Percentiles rank a stretch among this genome's conserved stretches.
Conservation (phyloP, 2,329 filamentous ascomycete species). For the Epichloe festucae region DNA sequence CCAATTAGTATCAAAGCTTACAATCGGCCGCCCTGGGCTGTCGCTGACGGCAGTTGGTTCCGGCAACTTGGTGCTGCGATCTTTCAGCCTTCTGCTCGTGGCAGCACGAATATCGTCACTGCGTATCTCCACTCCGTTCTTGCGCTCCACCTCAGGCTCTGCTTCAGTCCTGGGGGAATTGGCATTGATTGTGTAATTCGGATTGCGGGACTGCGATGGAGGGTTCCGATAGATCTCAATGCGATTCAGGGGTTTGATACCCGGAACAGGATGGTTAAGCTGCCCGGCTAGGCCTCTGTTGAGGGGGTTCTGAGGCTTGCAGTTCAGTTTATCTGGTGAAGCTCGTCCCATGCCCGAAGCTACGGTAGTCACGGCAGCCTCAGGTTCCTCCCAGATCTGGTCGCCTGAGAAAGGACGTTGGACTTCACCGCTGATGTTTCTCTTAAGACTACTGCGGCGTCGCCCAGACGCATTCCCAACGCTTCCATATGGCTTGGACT, state of each 20-base stretch:
- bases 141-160: slow-evolving; percentile 39
- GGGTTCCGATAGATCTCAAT: slow-evolving; percentile 77
- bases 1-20: slow-evolving; percentile 88
- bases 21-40: slow-evolving; percentile 80
- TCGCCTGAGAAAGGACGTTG: slow-evolving; percentile 58
- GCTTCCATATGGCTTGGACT: slow-evolving; percentile 28
- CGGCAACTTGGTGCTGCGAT: slow-evolving; percentile 76
- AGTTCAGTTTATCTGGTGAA: slow-evolving; percentile 20
- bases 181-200: slow-evolving; percentile 62
- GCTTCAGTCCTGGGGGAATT: slow-evolving; percentile 20
- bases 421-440: slow-evolving; percentile 58
- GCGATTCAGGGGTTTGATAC: slow-evolving; percentile 28
- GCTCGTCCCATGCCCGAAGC: slow-evolving; percentile 16
- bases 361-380: slow-evolving; percentile 20
- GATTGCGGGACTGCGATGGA: slow-evolving; percentile 69
- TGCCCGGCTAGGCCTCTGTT: slow-evolving; percentile 27
- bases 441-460: slow-evolving; percentile 52
- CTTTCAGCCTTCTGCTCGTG: slow-evolving; percentile 77
- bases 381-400: slow-evolving; percentile 82
- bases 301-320: slow-evolving; percentile 20
- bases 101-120: slow-evolving; percentile 80
- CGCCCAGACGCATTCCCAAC: slow-evolving; percentile 28
- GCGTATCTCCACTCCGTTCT: slow-evolving; percentile 72
- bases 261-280: slow-evolving; percentile 21
- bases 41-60: slow-evolving; percentile 87